A percentile compares a stretch with the other conserved stretches of the same genome.
These are phyloP conservation scores for Pythium scleroteichum DNA, from an alignment of 352 stramenopile species.

Conservation along the genomic window DNA sequence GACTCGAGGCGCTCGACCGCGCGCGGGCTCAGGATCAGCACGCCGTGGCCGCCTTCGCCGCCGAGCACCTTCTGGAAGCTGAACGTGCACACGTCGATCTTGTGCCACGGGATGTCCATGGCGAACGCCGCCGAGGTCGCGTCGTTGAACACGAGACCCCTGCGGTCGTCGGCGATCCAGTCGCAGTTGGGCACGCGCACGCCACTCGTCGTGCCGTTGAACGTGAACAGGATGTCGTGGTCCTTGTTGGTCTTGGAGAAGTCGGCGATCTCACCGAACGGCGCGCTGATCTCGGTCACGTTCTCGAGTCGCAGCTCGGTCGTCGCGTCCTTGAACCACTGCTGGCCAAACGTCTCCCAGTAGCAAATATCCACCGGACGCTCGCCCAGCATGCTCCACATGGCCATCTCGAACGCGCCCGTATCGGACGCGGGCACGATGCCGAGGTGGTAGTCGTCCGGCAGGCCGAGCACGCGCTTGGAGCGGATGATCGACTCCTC, in stretches of 20 bases:
- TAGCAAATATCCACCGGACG: constrained; percentile 93
- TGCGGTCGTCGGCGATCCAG: constrained; percentile 95
- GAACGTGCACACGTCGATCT: constrained; percentile 99
- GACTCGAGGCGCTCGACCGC: constrained; percentile 97
- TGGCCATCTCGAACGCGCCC: constrained; percentile 99
- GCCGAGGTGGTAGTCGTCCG: constrained; percentile 94
- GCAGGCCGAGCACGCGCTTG: constrained; percentile 94
- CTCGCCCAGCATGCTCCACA: constrained; percentile 98
- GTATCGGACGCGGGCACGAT: constrained; percentile 99
- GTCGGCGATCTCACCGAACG: constrained; percentile 97
- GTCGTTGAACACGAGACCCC: constrained; percentile 97
- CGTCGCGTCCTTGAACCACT: constrained; percentile 96
- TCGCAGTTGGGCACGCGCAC: constrained; percentile 95
- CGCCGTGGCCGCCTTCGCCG: constrained; percentile 97
- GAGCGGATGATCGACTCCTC: constrained; percentile 95
- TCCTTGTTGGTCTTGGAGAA: constrained; percentile 92
- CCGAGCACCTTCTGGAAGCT: constrained; percentile 99
- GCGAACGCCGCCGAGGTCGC: constrained; percentile 98
- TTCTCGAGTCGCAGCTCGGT: constrained; percentile 95
- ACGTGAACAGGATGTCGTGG: constrained; percentile 98
- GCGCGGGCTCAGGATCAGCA: constrained; percentile 96
- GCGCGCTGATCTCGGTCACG: constrained; percentile 92
- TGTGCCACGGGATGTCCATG: constrained; percentile 98
- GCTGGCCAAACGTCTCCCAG: constrained; percentile 97
- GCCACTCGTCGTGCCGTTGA: constrained; percentile 98